Percentiles rank a stretch among this genome's conserved stretches.
Evolutionary conservation across 1,139 yeast species (phyloP).

Genomic region (Taphrina flavorubra): DNA sequence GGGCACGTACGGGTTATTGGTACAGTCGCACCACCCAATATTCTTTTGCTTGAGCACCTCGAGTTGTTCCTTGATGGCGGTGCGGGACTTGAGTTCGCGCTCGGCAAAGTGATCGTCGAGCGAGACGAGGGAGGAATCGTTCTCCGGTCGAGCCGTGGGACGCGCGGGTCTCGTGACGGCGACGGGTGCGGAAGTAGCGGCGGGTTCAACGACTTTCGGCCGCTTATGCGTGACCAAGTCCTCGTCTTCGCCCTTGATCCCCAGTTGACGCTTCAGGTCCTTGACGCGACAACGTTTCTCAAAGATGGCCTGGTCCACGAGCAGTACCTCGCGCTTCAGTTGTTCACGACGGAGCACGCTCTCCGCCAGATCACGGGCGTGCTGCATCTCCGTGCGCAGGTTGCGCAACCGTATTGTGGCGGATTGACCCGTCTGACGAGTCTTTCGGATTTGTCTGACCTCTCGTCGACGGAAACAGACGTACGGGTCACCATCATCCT

Average conservation of each 20-base stretch:
- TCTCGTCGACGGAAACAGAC: conserved; percentile 96
- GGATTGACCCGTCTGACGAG: conserved; percentile 90
- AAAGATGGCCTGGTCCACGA: conserved; percentile 68
- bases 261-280: conserved; percentile 71
- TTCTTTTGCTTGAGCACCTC: conserved; percentile 75
- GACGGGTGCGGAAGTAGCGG: conserved; percentile 33
- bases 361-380: conserved; percentile 73
- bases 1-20: conserved; percentile 82
- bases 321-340: conserved; percentile 63
- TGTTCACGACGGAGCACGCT: conserved; percentile 77
- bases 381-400: conserved; percentile 75
- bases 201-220: conserved; percentile 41
- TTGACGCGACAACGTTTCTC: conserved; percentile 74
- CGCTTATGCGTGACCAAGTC: conserved; percentile 80
- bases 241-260: conserved; percentile 83
- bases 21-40: conserved; percentile 74
- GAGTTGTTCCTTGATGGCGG: conserved; percentile 82
- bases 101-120: conserved; percentile 76
- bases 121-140: conserved; percentile 62
- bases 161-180: conserved; percentile 20
- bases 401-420: conserved; percentile 83
- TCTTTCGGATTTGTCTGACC: conserved; percentile 92
- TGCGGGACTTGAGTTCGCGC: conserved; percentile 76
- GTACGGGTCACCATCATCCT: conserved; percentile 93
- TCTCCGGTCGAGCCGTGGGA: conserved; percentile 30